These are phyloP conservation scores for Plasmodium gaboni DNA, from an alignment of 169 alveolate genomes.

Conservation along the genomic window DNA sequence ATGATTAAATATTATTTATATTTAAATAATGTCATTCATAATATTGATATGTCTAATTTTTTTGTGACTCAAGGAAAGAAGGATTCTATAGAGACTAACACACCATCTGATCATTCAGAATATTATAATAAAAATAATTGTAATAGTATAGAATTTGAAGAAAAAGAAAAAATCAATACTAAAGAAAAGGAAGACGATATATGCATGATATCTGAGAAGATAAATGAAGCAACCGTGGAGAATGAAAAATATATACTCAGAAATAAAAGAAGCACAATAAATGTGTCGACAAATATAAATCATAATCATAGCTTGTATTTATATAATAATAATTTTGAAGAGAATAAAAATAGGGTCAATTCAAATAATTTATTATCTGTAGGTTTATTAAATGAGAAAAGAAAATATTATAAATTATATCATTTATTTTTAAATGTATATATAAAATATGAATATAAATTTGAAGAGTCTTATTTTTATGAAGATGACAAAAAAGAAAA, in stretches of 20 bases:
- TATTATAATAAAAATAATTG: no score
- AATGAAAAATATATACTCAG: no score
- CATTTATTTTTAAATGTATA: conserved; percentile 69
- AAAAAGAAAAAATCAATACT: no score
- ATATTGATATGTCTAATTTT: no score
- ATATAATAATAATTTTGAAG: neutral
- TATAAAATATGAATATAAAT: conserved; percentile 70
- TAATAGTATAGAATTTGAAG: no score
- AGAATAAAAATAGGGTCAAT: neutral
- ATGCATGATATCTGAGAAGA: no score
- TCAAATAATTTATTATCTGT: neutral
- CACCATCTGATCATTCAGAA: neutral
- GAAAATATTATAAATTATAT: conserved; percentile 13
- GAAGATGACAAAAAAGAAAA: neutral
- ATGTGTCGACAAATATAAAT: no score
- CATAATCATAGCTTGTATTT: neutral
- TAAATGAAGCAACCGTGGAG: no score
- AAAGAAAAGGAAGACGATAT: no score
- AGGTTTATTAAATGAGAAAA: neutral
- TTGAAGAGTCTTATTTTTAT: conserved; percentile 39
- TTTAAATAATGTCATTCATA: conserved; percentile 28
- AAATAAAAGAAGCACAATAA: no score
- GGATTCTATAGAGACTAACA: neutral
- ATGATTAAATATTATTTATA: conserved; percentile 51
- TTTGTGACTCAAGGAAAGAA: neutral